Percentiles rank a stretch among this genome's conserved stretches.
These are phyloP conservation scores for Apiospora arundinis DNA, from an alignment of 2,329 filamentous ascomycete species.

Conservation along the genomic window DNA sequence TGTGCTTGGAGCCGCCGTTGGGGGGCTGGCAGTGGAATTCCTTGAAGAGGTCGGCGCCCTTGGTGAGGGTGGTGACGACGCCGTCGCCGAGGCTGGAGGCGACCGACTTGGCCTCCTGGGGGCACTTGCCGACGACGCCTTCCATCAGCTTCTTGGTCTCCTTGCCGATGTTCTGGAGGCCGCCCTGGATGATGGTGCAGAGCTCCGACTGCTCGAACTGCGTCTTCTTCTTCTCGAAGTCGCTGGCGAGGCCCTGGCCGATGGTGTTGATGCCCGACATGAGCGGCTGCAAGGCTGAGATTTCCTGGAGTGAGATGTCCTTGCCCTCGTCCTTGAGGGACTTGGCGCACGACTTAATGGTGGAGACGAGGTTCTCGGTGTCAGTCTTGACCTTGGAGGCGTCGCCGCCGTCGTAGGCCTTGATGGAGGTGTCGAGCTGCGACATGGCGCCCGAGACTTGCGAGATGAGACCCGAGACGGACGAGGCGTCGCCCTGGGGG, in stretches of 20 bases:
- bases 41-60: slow-evolving; percentile 20
- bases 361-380: slow-evolving; percentile 11
- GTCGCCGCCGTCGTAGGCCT: slow-evolving; percentile 3
- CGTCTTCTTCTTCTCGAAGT: slow-evolving; percentile 11
- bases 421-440: slow-evolving; percentile 14
- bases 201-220: slow-evolving; percentile 12
- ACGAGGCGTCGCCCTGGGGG: background rate
- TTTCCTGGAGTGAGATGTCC: background rate
- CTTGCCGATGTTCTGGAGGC: slow-evolving; percentile 7
- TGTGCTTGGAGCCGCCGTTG: slow-evolving; percentile 15
- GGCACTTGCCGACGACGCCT: slow-evolving; percentile 13
- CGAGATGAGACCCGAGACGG: slow-evolving; percentile 5
- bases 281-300: slow-evolving; percentile 13
- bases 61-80: background rate
- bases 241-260: slow-evolving; percentile 6
- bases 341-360: slow-evolving; percentile 2
- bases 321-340: background rate
- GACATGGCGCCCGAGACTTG: slow-evolving; percentile 18
- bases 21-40: slow-evolving; percentile 1
- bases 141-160: slow-evolving; percentile 15
- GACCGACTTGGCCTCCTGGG: slow-evolving; percentile 14
- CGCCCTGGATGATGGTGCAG: slow-evolving; percentile 4
- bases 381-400: slow-evolving; percentile 9
- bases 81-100: background rate
- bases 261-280: slow-evolving; percentile 6